Conservation (phyloP, 2,329 filamentous ascomycete genomes). For the Phoma sp. region DNA sequence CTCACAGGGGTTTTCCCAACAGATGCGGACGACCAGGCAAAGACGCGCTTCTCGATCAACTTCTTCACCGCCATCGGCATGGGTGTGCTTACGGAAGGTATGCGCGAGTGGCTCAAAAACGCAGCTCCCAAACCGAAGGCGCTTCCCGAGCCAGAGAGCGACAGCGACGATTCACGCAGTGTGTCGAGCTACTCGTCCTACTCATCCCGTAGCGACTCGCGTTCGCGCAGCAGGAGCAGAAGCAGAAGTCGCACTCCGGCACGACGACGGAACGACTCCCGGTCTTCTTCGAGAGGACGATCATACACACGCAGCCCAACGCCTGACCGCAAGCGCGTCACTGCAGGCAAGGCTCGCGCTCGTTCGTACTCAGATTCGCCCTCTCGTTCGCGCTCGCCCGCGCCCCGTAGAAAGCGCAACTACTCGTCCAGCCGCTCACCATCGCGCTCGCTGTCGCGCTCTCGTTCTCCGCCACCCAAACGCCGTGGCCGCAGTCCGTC, state of each 20-base stretch:
- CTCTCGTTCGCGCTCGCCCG: slow-evolving; percentile 29
- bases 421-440: slow-evolving; percentile 40
- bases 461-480: slow-evolving; percentile 27
- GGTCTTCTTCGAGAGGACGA: slow-evolving; percentile 31
- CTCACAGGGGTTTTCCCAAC: slow-evolving; percentile 87
- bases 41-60: slow-evolving; percentile 97
- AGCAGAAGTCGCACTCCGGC: slow-evolving; percentile 24
- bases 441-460: slow-evolving; percentile 30
- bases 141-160: slow-evolving; percentile 43
- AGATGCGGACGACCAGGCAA: slow-evolving; percentile 78
- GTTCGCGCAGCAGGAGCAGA: slow-evolving; percentile 30
- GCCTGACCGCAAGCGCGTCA: slow-evolving; percentile 30
- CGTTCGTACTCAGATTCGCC: slow-evolving; percentile 28
- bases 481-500: slow-evolving; percentile 33
- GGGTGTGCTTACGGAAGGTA: slow-evolving; percentile 91
- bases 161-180: slow-evolving; percentile 42
- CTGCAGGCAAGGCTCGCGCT: slow-evolving; percentile 20
- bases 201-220: slow-evolving; percentile 35
- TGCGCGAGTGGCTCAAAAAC: slow-evolving; percentile 89
- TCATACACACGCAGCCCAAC: slow-evolving; percentile 40
- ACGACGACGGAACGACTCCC: slow-evolving; percentile 14
- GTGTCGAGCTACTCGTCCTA: slow-evolving; percentile 45
- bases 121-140: slow-evolving; percentile 80
- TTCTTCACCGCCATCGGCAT: slow-evolving; percentile 99
- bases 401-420: slow-evolving; percentile 27